A percentile compares a stretch with the other conserved stretches of the same genome.
Evolutionary conservation across 192 early-diverging fungal genomes (phyloP).

Genomic region (Geosiphon pyriformis): DNA sequence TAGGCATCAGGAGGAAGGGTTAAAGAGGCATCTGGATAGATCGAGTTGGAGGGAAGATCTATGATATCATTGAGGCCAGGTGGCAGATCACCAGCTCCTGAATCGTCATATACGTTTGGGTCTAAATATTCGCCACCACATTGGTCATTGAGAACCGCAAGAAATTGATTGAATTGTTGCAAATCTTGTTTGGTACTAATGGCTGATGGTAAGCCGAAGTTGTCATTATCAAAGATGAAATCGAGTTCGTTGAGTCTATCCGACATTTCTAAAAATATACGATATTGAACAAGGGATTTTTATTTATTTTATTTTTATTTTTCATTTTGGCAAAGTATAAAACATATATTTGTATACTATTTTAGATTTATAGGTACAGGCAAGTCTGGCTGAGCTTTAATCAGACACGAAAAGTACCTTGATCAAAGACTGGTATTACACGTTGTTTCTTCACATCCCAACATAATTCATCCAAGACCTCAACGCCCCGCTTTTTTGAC

Average conservation of each 20-base stretch:
- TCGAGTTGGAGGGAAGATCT: neutral
- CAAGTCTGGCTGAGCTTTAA: neutral
- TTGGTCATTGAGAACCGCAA: slow-evolving; percentile 28
- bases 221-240: slow-evolving; percentile 27
- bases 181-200: slow-evolving; percentile 29
- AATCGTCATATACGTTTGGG: slow-evolving; percentile 19
- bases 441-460: slow-evolving; percentile 31
- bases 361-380: neutral
- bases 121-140: slow-evolving; percentile 31
- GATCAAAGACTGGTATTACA: slow-evolving; percentile 27
- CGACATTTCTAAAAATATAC: slow-evolving; percentile 27
- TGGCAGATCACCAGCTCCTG: neutral
- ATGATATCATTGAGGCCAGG: neutral
- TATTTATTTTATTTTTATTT: slow-evolving; percentile 13
- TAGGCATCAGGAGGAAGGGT: neutral
- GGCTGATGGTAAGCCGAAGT: slow-evolving; percentile 21
- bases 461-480: slow-evolving; percentile 26
- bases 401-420: slow-evolving; percentile 23
- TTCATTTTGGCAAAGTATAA: neutral
- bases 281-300: slow-evolving; percentile 5
- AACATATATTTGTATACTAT: neutral
- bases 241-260: slow-evolving; percentile 28
- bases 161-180: slow-evolving; percentile 31
- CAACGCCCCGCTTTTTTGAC: slow-evolving; percentile 21
- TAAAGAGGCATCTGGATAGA: neutral